Evolutionary conservation across 169 alveolate genomes (phyloP).

Genomic region (Plasmodium coatneyi): DNA sequence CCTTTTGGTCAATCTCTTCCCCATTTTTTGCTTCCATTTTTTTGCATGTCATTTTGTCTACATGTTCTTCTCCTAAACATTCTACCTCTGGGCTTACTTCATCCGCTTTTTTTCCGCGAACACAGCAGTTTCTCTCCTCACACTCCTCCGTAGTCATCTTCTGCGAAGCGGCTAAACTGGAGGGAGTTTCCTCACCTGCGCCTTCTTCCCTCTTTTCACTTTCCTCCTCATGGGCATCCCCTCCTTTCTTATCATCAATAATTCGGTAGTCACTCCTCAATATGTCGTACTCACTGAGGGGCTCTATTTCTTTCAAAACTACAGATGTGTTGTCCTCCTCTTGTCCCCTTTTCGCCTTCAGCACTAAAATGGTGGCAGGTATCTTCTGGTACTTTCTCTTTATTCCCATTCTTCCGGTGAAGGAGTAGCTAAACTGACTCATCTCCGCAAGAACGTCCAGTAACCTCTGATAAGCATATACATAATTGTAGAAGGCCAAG

Average conservation of each 20-base stretch:
- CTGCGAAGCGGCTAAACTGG: neutral
- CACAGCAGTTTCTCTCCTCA: neutral
- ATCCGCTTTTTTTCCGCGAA: neutral
- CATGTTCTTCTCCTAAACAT: neutral
- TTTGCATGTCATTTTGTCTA: neutral
- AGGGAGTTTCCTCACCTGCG: neutral
- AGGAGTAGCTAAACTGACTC: slow-evolving; percentile 76
- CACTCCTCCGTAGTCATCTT: neutral
- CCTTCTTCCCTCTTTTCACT: neutral
- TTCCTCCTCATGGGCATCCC: neutral
- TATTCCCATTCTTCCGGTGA: slow-evolving; percentile 85
- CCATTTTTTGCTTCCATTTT: neutral
- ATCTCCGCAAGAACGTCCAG: slow-evolving; percentile 44
- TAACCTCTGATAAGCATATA: slow-evolving; percentile 70
- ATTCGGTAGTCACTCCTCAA: slow-evolving; percentile 50
- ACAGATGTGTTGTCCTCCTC: slow-evolving; percentile 65
- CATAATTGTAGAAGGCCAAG: slow-evolving; percentile 78
- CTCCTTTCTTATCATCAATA: neutral
- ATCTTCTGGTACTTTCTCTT: slow-evolving; percentile 79
- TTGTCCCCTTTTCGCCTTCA: slow-evolving; percentile 52
- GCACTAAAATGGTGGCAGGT: slow-evolving; percentile 80
- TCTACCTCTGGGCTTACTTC: neutral
- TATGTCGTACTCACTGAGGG: slow-evolving; percentile 68
- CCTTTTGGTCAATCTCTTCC: neutral
- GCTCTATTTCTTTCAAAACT: slow-evolving; percentile 47